Base-by-base conservation (phyloP, 805 yeast species). In the Saccharomycopsis sp. region DNA sequence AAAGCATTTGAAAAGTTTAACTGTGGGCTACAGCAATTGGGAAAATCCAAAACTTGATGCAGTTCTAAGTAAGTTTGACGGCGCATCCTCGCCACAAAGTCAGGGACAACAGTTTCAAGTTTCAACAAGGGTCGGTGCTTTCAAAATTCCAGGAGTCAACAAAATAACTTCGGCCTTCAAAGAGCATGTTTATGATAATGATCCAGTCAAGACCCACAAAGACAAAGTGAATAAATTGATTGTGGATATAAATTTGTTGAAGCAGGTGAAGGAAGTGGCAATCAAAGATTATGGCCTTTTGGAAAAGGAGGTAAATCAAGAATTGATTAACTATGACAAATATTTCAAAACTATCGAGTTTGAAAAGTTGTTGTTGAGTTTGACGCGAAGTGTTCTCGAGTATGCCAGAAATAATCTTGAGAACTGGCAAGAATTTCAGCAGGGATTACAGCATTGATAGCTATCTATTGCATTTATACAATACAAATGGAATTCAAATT, bases 191-290 rank as follows among this genome's bases (percentile, higher is more conserved):
- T 47, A 47, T 30, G 50, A 47, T 33, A 38, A 37, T 20, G 47
- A 47, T 38, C 50, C 50, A n/a, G 38, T 44, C 16, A 47, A 44
- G 29, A 47, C 50, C 4, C 45, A 46, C 20, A 20, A 30, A 7
- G 43, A 47, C 7, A 43, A 45, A 22, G 39, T 47, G 20, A 38
- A 38, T 18, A 47, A 44, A 35, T 27, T 47, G 7, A 39, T 34
- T 3, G 37, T 41, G 21, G 50, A 47, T 3, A 36, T 47, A 18
- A 37, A 41, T 10, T 42, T 36, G 16, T 34, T 44, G 19, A 42
- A 38, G 20, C 30, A 47, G 29, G 30, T 47, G 36, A 27, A 41
- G 18, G 38, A 38, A 15, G 15, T 47, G 22, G 41, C 48, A 15
- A 22, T 7, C 1, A 25, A 25, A 7, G 50, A 47, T 27, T 47